Base-by-base conservation (phyloP, 2,329 filamentous ascomycete species). In the Aspergillus oerlinghausenensis region DNA sequence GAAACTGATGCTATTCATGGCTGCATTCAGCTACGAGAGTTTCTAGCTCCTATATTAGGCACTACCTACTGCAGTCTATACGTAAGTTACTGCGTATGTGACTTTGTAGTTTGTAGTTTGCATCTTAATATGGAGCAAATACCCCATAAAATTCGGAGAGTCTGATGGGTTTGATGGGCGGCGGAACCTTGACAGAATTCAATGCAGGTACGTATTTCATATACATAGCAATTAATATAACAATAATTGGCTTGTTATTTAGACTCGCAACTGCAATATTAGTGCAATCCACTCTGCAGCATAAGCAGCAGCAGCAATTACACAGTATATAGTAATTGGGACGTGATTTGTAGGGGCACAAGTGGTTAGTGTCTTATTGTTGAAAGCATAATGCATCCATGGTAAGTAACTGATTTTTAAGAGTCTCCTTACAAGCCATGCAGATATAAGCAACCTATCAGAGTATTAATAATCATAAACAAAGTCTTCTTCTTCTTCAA, bases 381-480 rank as follows among this genome's bases (percentile, higher is more conserved):
- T 38, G 14, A 7, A 35, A 38, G 32, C 32, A 38, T 17, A 38
- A 17, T 17, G 5, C 14, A 17, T 38, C 32, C 14, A 35, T 35
- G 32, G 32, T 35, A 17, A 35, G 11, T 14, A 35, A 35, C 11
- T 38, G 32, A 38, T 38, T 7, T 38, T 14, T 17, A 17, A 38
- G 14, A 38, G 14, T 32, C 29, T 32, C 29, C 10, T 11, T 32
- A 32, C 29, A 14, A 32, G 10, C 29, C 29, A 32, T 11, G 9
- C 29, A 11, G 29, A 11, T 10, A 32, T 29, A 40, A 32, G 28
- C 42, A 7, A 25, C 25, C 6, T 26, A 26, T 26, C 25, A 21
- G 28, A 17, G 29, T 42, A 21, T 28, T 40, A 35, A 60, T 50
- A 45, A 60, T 32, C 53, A 57, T 54, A 55, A 60, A 55, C 52